A percentile compares a stretch with the other conserved stretches of the same genome.
Evolutionary conservation across 768 basidiomycete genomes (phyloP).

Genomic region (Multifurca ochricompacta): DNA sequence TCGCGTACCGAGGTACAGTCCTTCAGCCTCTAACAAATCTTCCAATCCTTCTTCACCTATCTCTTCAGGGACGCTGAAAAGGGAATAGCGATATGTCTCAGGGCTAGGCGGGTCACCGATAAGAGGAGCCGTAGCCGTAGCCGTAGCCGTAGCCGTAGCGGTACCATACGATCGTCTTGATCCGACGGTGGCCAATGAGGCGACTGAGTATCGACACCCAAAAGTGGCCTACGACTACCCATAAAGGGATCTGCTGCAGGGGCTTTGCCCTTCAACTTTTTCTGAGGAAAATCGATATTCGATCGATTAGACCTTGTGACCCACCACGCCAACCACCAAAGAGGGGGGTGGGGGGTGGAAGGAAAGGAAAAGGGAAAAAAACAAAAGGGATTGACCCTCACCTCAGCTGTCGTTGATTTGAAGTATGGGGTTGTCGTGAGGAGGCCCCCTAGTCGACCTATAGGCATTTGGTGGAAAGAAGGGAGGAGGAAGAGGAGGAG

Average conservation of each 20-base stretch:
- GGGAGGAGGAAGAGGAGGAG: neutral
- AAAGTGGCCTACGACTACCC: neutral
- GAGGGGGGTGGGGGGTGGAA: too few relatives aligned
- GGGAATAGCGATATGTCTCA: conserved; percentile 11
- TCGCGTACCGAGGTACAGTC: conserved; percentile 21
- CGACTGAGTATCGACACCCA: conserved; percentile 10
- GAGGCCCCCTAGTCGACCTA: conserved; percentile 2
- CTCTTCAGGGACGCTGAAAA: conserved; percentile 18
- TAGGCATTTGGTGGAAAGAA: neutral
- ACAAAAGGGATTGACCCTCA: too few relatives aligned
- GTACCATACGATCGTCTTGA: conserved; percentile 15
- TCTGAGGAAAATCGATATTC: neutral
- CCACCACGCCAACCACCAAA: too few relatives aligned
- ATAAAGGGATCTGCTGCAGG: conserved; percentile 1
- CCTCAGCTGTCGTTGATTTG: conserved; percentile 1
- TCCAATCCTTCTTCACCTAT: conserved; percentile 12
- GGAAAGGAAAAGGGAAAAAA: too few relatives aligned
- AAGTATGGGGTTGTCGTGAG: neutral
- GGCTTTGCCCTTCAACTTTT: conserved; percentile 15
- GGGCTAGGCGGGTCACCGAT: too few relatives aligned
- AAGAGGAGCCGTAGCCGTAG: too few relatives aligned
- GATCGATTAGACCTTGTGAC: neutral
- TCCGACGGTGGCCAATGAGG: neutral
- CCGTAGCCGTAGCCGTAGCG: too few relatives aligned
- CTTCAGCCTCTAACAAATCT: conserved; percentile 11